Conservation (phyloP, 1,284 basidiomycete species). For the Coriolopsis trogii region DNA sequence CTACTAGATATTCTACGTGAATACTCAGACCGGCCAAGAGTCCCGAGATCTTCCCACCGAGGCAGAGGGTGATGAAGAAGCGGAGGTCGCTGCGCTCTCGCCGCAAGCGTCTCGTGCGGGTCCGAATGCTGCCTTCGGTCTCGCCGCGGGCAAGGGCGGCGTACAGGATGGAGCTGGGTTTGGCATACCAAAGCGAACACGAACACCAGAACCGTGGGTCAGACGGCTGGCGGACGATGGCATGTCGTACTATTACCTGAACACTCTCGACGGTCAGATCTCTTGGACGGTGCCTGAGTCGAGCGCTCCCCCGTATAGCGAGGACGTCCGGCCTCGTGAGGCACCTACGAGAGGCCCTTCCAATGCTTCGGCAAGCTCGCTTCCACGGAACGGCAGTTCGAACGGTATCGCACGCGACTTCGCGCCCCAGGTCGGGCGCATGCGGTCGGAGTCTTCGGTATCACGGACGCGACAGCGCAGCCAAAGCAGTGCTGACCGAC, state of each 20-base stretch:
- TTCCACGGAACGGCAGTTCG: constrained; percentile 23
- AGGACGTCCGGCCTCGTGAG: constrained; percentile 12
- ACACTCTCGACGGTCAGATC: constrained; percentile 69
- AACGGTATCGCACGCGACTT: constrained; percentile 20
- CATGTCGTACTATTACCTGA: constrained; percentile 79
- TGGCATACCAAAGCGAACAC: constrained; percentile 57
- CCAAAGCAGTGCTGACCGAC: constrained; percentile 44
- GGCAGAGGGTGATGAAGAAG: constrained; percentile 61
- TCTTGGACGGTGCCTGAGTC: constrained; percentile 66
- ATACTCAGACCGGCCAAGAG: constrained; percentile 87
- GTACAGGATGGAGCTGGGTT: constrained; percentile 51
- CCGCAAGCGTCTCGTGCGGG: constrained; percentile 59
- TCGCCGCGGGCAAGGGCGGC: constrained; percentile 30
- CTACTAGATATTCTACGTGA: constrained; percentile 90
- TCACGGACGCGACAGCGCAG: constrained; percentile 31
- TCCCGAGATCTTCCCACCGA: constrained; percentile 85
- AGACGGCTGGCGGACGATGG: constrained; percentile 84
- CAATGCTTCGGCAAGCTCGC: constrained; percentile 4
- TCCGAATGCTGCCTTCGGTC: constrained; percentile 52
- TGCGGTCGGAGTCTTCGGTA: constrained; percentile 31
- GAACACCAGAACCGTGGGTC: constrained; percentile 80
- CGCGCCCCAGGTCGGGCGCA: constrained; percentile 29
- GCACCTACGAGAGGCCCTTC: constrained; percentile 5
- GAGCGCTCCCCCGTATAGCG: constrained; percentile 17
- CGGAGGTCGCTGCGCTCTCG: constrained; percentile 59